phyloP scores from a whole-genome alignment of 73 alveolate species.

The Paramecium octaurelia region DNA sequence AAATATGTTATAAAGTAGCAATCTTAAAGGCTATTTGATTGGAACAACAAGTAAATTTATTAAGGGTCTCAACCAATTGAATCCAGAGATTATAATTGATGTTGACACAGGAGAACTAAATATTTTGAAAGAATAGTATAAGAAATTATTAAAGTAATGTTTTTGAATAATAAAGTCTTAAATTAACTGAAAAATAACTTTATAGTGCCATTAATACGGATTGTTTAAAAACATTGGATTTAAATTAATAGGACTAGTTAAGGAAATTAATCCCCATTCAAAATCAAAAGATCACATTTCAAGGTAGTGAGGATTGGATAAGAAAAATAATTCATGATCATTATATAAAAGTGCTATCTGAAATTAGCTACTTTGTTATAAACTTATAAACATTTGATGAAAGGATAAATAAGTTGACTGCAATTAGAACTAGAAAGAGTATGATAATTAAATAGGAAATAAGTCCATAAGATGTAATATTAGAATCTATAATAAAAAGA shows the following conservation, averaged over 20 bases:
- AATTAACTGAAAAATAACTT: constrained; percentile 39
- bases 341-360: background rate
- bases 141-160: constrained; percentile 8
- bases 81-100: constrained; percentile 55
- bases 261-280: background rate
- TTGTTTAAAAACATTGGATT: background rate
- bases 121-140: constrained; percentile 16
- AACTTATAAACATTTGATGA: background rate
- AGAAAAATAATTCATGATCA: constrained; percentile 26
- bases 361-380: background rate
- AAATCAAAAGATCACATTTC: constrained; percentile 13
- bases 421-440: background rate
- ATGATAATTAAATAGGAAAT: constrained; percentile 14
- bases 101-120: background rate
- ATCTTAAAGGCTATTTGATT: constrained; percentile 48
- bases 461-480: constrained; percentile 33
- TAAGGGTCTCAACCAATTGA: background rate
- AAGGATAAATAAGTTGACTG: background rate
- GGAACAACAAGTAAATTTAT: constrained; percentile 57
- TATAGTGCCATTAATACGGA: constrained; percentile 29
- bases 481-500: background rate
- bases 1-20: background rate
- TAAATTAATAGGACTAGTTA: background rate
- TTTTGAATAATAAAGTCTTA: background rate
- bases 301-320: constrained; percentile 59